Evolutionary conservation across 2,329 filamentous ascomycete species (phyloP).

Genomic region (Calonectria pteridis): DNA sequence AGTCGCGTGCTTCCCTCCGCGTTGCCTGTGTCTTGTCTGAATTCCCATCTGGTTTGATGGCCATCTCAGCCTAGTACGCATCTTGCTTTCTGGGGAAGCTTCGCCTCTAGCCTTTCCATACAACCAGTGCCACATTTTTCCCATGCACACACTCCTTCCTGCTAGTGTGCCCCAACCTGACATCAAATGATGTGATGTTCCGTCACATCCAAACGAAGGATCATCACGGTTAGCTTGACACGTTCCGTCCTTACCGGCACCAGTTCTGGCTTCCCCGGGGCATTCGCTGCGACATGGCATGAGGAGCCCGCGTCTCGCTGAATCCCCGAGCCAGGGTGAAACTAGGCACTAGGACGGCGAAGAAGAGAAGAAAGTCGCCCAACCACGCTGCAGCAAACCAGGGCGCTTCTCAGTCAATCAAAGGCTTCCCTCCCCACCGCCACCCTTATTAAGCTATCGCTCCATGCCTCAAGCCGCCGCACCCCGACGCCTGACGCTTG

Average conservation of each 20-base stretch:
- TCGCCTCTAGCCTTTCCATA: conserved; percentile 5
- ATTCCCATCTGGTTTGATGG: conserved; percentile 1
- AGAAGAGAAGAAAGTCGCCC: neutral
- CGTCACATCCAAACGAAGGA: conserved; percentile 29
- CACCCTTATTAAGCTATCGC: neutral
- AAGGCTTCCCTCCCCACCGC: neutral
- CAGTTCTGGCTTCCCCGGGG: conserved; percentile 11
- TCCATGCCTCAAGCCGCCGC: neutral
- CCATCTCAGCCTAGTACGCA: conserved; percentile 9
- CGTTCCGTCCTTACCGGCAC: conserved; percentile 14
- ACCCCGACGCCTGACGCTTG: neutral
- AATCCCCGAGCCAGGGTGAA: neutral
- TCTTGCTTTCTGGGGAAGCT: conserved; percentile 22
- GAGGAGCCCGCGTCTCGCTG: neutral
- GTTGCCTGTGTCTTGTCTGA: neutral
- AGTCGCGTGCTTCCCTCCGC: conserved; percentile 1
- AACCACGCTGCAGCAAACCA: neutral
- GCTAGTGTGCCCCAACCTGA: conserved; percentile 36
- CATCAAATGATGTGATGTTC: conserved; percentile 41
- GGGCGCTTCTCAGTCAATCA: conserved; percentile 2
- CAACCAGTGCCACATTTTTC: conserved; percentile 28
- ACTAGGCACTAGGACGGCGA: neutral
- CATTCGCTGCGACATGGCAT: neutral
- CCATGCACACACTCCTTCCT: conserved; percentile 12
- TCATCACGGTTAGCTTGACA: conserved; percentile 26